A percentile compares a stretch with the other conserved stretches of the same genome.
Conservation (phyloP, 495 filamentous ascomycete species). For the Thozetella sp. region DNA sequence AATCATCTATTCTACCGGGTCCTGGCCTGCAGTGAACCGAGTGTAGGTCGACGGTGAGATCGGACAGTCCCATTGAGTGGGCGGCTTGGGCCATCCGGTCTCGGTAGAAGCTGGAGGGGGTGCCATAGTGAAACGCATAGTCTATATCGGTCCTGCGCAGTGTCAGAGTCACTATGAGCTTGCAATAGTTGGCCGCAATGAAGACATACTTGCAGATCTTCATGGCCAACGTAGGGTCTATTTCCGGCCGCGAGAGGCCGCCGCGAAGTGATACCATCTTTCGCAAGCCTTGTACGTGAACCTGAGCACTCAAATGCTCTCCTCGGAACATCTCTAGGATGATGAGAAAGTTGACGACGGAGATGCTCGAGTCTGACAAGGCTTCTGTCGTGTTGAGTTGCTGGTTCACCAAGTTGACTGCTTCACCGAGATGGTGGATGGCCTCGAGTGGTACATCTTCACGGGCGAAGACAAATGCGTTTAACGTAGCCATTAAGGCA, state of each 20-base stretch:
- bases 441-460: not conserved
- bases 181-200: too few species aligned
- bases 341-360: slow-evolving; percentile 1
- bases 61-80: not conserved
- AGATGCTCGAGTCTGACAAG: not conserved
- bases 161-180: not conserved
- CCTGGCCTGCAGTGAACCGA: too few species aligned
- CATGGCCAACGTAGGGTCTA: not conserved
- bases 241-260: slow-evolving; percentile 8
- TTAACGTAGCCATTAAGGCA: not conserved
- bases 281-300: slow-evolving; percentile 12
- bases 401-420: not conserved
- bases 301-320: not conserved
- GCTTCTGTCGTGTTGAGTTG: not conserved
- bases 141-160: slow-evolving; percentile 17
- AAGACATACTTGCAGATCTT: slow-evolving; percentile 23
- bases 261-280: slow-evolving; percentile 14
- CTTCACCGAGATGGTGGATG: not conserved
- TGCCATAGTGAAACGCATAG: slow-evolving; percentile 19
- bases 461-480: not conserved
- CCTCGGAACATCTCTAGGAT: not conserved
- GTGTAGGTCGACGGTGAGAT: not conserved
- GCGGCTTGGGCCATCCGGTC: slow-evolving; percentile 16
- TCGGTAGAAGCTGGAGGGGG: slow-evolving; percentile 21
- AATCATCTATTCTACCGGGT: slow-evolving; percentile 7